Percentiles rank a stretch among this genome's conserved stretches.
Evolutionary conservation across 106 monocot species (phyloP).

Genomic region (Acanthochlamys bracteata): DNA sequence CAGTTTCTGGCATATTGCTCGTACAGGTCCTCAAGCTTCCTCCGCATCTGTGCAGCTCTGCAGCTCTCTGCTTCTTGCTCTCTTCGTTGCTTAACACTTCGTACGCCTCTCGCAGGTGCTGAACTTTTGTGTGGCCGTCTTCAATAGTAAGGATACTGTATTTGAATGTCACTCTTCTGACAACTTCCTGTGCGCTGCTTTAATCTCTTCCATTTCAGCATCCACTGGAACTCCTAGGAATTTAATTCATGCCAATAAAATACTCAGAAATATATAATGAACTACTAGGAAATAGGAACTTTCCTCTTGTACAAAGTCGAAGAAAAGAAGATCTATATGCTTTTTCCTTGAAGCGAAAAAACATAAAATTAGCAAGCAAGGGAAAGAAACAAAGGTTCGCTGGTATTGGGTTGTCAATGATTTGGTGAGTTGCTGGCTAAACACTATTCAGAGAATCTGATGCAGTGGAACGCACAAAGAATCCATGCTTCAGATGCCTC

Average conservation of each 20-base stretch:
- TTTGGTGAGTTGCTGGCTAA: constrained; percentile 20
- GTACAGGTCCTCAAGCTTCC: constrained; percentile 55
- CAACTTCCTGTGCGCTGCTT: constrained; percentile 64
- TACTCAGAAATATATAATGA: no score
- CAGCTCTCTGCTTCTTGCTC: constrained; percentile 71
- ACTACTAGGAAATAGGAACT: no score
- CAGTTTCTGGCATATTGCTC: constrained; percentile 47
- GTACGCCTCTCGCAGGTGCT: constrained; percentile 79
- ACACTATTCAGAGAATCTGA: constrained; percentile 11
- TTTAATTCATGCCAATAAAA: constrained; percentile 13
- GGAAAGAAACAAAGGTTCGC: constrained; percentile 10
- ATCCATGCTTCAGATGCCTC: not conserved
- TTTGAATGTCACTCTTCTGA: constrained; percentile 95
- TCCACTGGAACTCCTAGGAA: constrained; percentile 51
- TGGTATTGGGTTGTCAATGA: constrained; percentile 63
- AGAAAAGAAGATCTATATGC: no score
- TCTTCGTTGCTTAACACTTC: constrained; percentile 69
- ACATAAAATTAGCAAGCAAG: no score
- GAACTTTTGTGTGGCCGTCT: constrained; percentile 71
- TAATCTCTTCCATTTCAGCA: constrained; percentile 76
- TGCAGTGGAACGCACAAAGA: not conserved
- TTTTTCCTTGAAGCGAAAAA: no score
- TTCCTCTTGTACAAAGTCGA: no score
- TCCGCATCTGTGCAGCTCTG: constrained; percentile 41
- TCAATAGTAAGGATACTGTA: constrained; percentile 71